Evolutionary conservation across 129 eudicot species (phyloP).

Genomic region (carrot (Daucus carota)): DH1_v3.0 NC_030385.2:40051501-40052000

Average conservation of each 20-base stretch:
- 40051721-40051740: neutral
- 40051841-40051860: neutral
- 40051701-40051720: neutral
- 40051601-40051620: neutral
- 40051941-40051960: slow-evolving; percentile 70
- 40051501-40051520: slow-evolving; percentile 83
- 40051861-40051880: neutral
- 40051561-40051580: neutral
- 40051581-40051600: too few relatives aligned
- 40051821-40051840: neutral
- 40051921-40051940: slow-evolving; percentile 74
- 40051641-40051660: neutral
- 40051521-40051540: slow-evolving; percentile 2
- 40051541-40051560: neutral
- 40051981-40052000: slow-evolving; percentile 70
- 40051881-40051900: slow-evolving; percentile 43
- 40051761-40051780: neutral
- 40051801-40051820: neutral
- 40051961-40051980: slow-evolving; percentile 74
- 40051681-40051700: neutral
- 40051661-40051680: too few relatives aligned
- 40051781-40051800: neutral
- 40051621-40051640: neutral
- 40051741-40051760: neutral
- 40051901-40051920: slow-evolving; percentile 86